A percentile compares a stretch with the other conserved stretches of the same genome.
Conservation (phyloP, 306 rosid species). For the Crotalaria pallida region DNA sequence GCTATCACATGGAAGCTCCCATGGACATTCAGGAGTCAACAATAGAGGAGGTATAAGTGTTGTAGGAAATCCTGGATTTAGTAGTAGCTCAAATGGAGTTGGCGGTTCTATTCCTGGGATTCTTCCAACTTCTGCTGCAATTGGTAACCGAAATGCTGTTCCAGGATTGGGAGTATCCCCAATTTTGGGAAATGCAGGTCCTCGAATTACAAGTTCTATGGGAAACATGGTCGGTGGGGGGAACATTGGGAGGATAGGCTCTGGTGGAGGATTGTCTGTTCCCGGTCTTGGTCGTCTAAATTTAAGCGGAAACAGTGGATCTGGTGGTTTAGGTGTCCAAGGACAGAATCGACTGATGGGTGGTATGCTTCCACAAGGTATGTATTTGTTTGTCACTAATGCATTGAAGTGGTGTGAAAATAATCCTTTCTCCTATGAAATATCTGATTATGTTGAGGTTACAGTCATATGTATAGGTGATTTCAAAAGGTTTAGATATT, state of each 20-base stretch:
- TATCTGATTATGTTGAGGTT: background rate
- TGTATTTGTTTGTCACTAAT: background rate
- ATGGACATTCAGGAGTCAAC: conserved; percentile 81
- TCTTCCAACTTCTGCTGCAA: conserved; percentile 90
- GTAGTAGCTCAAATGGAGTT: conserved; percentile 91
- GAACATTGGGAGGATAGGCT: conserved; percentile 64
- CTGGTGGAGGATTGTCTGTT: conserved; percentile 84
- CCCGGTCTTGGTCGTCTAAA: conserved; percentile 87
- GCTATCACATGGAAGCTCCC: conserved; percentile 88
- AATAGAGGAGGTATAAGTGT: conserved; percentile 97
- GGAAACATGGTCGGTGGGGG: conserved; percentile 98
- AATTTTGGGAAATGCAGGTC: conserved; percentile 77
- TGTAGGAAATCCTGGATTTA: conserved; percentile 95
- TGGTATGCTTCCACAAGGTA: conserved; percentile 95
- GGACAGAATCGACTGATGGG: conserved; percentile 89
- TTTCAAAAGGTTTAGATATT: background rate
- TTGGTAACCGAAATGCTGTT: conserved; percentile 92
- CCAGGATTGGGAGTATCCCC: conserved; percentile 97
- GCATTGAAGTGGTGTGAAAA: background rate
- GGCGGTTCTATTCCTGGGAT: conserved; percentile 98
- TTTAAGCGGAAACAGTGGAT: conserved; percentile 72
- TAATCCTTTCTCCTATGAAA: background rate
- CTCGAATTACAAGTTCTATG: conserved; percentile 89
- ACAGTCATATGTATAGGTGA: background rate
- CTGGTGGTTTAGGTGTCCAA: conserved; percentile 75